Percentiles rank a stretch among this genome's conserved stretches.
Conservation (phyloP, 148 eudicot genomes). For the Beta vulgaris region DNA sequence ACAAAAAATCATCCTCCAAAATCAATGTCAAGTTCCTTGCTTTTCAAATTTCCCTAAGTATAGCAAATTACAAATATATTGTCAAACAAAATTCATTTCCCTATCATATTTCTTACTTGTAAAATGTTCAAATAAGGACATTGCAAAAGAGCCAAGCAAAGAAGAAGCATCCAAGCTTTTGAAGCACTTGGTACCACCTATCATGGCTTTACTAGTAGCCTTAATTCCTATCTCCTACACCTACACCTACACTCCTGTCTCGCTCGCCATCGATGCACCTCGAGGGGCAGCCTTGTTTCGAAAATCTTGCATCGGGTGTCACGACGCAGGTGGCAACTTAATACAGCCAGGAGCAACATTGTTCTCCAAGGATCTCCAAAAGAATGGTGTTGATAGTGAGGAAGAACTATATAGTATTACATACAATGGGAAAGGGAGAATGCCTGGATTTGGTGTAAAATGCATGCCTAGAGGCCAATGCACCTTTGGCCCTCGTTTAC, state of each 20-base stretch:
- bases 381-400: conserved; percentile 70
- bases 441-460: conserved; percentile 86
- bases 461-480: conserved; percentile 91
- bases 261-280: conserved; percentile 22
- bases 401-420: conserved; percentile 70
- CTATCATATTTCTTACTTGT: conserved; percentile 4
- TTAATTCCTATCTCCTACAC: conserved; percentile 31
- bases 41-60: no score
- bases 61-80: neutral
- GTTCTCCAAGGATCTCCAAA: conserved; percentile 63
- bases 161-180: conserved; percentile 5
- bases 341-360: conserved; percentile 88
- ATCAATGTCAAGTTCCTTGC: no score
- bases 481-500: conserved; percentile 83
- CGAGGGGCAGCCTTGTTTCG: conserved; percentile 53
- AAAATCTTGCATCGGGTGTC: conserved; percentile 82
- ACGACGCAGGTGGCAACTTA: conserved; percentile 85
- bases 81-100: neutral
- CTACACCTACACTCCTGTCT: conserved; percentile 18
- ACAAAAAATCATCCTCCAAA: no score
- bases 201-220: conserved; percentile 32
- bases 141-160: conserved; percentile 26
- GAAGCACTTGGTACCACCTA: conserved; percentile 18
- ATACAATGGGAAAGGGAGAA: conserved; percentile 84
- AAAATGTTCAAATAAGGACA: conserved; percentile 27